phyloP scores from a whole-genome alignment of 139 green algal genomes.

The Yamagishiella unicocca region DNA sequence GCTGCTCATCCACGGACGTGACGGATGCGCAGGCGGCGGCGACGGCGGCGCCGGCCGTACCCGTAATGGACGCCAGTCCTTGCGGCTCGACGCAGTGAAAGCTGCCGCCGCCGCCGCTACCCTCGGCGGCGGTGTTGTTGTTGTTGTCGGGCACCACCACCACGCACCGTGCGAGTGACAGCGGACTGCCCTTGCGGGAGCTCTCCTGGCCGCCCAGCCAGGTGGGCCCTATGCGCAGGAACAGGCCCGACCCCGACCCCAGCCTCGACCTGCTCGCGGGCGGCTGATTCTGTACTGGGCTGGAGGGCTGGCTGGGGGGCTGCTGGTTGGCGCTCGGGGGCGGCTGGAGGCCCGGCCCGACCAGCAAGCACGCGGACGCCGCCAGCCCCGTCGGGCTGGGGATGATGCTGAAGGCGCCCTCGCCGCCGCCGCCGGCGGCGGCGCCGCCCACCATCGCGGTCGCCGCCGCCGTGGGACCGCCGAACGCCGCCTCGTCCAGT shows the following conservation, averaged over 20 bases:
- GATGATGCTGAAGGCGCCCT: not conserved
- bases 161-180: not conserved
- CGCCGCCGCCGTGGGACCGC: no score
- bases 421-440: not conserved
- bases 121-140: not conserved
- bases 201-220: not conserved
- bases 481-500: not conserved
- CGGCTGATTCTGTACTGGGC: not conserved
- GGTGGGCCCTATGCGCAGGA: not conserved
- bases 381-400: no score
- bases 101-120: not conserved
- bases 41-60: not conserved
- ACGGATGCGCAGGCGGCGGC: no score
- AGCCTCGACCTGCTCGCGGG: not conserved
- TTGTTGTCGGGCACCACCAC: not conserved
- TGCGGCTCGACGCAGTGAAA: not conserved
- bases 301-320: not conserved
- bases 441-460: no score
- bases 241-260: not conserved
- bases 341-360: no score
- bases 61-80: not conserved
- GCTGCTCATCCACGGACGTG: no score
- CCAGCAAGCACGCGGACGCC: no score
- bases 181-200: not conserved
- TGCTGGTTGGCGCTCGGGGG: not conserved